phyloP scores from a whole-genome alignment of 2,329 filamentous ascomycete genomes.

The Sporothrix schenckii region DNA sequence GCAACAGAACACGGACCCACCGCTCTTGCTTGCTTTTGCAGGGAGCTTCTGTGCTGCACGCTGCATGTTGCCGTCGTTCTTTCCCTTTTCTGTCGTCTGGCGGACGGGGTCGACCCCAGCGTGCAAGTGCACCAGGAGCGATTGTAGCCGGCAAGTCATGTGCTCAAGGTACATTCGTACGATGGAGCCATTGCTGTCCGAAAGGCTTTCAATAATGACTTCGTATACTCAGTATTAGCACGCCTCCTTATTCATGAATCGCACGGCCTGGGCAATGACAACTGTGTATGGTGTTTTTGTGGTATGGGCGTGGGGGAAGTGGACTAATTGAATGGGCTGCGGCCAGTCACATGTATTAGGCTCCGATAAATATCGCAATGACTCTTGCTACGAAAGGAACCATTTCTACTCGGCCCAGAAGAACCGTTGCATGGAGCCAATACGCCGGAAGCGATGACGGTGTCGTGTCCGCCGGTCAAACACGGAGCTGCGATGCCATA shows the following conservation, averaged over 20 bases:
- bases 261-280: background rate
- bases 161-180: too few relatives aligned
- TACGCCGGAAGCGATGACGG: background rate
- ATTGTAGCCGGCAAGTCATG: background rate
- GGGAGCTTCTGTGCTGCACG: slow-evolving; percentile 5
- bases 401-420: too few relatives aligned
- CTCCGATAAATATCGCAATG: too few relatives aligned
- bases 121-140: slow-evolving; percentile 13
- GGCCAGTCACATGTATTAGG: too few relatives aligned
- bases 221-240: background rate
- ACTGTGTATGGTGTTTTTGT: slow-evolving; percentile 4
- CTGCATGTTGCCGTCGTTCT: slow-evolving; percentile 3
- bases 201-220: too few relatives aligned
- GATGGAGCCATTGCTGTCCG: too few relatives aligned
- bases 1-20: slow-evolving; percentile 20
- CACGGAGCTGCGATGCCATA: background rate
- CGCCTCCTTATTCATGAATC: background rate
- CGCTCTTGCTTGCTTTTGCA: background rate
- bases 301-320: background rate
- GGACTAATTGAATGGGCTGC: background rate
- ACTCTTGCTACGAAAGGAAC: background rate
- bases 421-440: too few relatives aligned
- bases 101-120: background rate
- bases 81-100: background rate
- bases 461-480: background rate